Evolutionary conservation across 208 protist genomes (phyloP).

Genomic region (Trypanosoma mega): DNA sequence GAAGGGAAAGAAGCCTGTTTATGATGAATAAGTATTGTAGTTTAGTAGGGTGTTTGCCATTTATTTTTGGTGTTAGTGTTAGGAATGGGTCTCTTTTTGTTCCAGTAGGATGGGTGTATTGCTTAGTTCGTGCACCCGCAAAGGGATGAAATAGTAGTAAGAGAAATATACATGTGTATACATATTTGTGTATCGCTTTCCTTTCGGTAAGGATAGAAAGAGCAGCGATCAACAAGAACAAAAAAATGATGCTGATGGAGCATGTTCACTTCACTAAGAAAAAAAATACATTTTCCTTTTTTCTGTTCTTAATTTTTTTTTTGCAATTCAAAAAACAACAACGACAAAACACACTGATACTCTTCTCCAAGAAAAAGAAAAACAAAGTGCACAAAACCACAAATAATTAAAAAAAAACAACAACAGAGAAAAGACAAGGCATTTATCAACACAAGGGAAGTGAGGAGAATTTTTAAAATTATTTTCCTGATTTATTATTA

Average conservation of each 20-base stretch:
- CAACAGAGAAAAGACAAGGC: too few relatives aligned
- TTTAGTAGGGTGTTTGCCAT: neutral
- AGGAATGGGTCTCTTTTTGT: conserved; percentile 3
- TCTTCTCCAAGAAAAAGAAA: neutral
- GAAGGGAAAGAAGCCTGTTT: conserved; percentile 86
- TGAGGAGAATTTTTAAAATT: too few relatives aligned
- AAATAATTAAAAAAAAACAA: too few relatives aligned
- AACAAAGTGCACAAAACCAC: neutral
- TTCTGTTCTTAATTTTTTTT: conserved; percentile 10
- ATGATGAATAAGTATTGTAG: conserved; percentile 18
- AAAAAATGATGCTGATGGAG: too few relatives aligned
- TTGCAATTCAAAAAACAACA: neutral
- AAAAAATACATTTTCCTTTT: neutral
- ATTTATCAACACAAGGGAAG: too few relatives aligned
- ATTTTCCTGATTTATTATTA: conserved; percentile 1
- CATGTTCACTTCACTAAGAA: too few relatives aligned
- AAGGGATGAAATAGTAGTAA: neutral
- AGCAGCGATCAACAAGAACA: too few relatives aligned
- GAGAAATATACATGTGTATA: neutral
- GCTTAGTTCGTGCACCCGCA: neutral
- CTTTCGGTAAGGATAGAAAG: neutral
- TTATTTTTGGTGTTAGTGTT: conserved; percentile 3
- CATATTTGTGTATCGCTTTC: conserved; percentile 5
- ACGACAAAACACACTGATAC: neutral
- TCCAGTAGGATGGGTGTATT: conserved; percentile 3